Percentiles rank a stretch among this genome's conserved stretches.
Conservation (phyloP, 305 asterid genomes). For the Fraxinus greggii region DNA sequence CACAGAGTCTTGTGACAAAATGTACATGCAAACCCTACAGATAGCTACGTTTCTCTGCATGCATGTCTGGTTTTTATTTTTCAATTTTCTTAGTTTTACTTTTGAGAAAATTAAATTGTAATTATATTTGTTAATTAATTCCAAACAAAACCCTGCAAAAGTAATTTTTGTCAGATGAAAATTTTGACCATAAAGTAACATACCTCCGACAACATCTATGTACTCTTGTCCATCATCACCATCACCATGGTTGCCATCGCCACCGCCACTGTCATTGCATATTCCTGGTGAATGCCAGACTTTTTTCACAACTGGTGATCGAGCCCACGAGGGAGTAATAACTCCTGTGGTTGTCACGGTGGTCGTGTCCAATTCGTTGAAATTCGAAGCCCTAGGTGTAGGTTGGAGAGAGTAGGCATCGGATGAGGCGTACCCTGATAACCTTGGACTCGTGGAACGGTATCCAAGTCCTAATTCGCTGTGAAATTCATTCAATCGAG, state of each 20-base stretch:
- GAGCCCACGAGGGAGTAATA: constrained; percentile 33
- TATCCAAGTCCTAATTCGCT: constrained; percentile 45
- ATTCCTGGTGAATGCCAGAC: constrained; percentile 52
- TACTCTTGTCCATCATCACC: constrained; percentile 30
- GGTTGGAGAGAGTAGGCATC: constrained; percentile 74
- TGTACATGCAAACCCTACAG: constrained; percentile 22
- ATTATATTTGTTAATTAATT: not conserved
- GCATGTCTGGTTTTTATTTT: constrained; percentile 1
- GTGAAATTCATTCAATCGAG: constrained; percentile 22
- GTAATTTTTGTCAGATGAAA: not conserved
- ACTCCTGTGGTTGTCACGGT: constrained; percentile 41
- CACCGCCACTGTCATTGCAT: not conserved
- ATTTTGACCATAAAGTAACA: constrained; percentile 24
- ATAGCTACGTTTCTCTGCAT: constrained; percentile 26
- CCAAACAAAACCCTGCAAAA: constrained; percentile 5
- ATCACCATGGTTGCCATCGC: too few species aligned
- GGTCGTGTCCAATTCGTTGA: constrained; percentile 47
- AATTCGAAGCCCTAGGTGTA: constrained; percentile 59
- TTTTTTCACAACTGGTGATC: constrained; percentile 47
- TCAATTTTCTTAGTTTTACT: not conserved
- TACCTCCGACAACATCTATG: constrained; percentile 51
- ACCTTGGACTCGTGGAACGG: constrained; percentile 49
- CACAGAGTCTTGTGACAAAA: constrained; percentile 22
- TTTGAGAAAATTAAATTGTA: not conserved
- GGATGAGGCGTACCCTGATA: constrained; percentile 63